phyloP scores from a whole-genome alignment of 345 rosid genomes.

The Acer negundo region DNA sequence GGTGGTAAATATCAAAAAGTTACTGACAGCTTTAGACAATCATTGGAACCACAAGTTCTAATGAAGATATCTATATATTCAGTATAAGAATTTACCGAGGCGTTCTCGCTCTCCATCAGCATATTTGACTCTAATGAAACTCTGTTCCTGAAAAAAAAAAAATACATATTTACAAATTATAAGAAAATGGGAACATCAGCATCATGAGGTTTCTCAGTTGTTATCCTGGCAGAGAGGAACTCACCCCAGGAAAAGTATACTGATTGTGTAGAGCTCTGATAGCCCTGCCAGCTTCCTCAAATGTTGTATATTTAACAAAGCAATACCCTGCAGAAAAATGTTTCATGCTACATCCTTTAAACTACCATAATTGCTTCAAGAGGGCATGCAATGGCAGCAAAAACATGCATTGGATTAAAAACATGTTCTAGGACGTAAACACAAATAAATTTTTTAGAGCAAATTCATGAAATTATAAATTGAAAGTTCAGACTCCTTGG shows the following conservation, averaged over 20 bases:
- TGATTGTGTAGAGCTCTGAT: conserved; percentile 65
- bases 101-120: conserved; percentile 80
- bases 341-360: not conserved
- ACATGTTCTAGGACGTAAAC: not conserved
- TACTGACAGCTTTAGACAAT: not conserved
- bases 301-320: conserved; percentile 73
- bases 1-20: conserved; percentile 8
- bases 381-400: not conserved
- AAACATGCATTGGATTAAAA: not conserved
- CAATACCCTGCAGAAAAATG: conserved; percentile 62
- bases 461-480: not conserved
- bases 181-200: conserved; percentile 8
- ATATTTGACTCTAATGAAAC: conserved; percentile 66
- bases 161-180: conserved; percentile 14
- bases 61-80: not conserved
- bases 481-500: not conserved
- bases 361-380: not conserved
- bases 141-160: conserved; percentile 46
- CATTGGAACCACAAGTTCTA: not conserved
- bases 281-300: conserved; percentile 74
- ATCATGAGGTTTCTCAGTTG: conserved; percentile 4
- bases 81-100: conserved; percentile 35
- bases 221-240: conserved; percentile 28
- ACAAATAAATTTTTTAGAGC: not conserved
- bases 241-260: conserved; percentile 77